Evolutionary conservation across 2,329 filamentous ascomycete genomes (phyloP).

Genomic region (Aureobasidium sp.): DNA sequence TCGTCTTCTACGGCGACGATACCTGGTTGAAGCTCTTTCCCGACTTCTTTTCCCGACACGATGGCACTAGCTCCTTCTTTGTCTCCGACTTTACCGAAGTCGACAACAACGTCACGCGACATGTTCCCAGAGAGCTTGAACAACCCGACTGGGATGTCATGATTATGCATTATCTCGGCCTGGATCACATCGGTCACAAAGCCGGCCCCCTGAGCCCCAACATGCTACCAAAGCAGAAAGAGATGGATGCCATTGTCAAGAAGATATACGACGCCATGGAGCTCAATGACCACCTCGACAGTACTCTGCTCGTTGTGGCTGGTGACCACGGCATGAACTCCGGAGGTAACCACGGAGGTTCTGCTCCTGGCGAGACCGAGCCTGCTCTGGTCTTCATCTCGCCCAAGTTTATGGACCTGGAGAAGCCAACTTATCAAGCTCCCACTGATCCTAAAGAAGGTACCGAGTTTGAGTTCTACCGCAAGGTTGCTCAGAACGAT

Average conservation of each 20-base stretch:
- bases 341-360: constrained; percentile 92
- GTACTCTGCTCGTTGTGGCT: constrained; percentile 76
- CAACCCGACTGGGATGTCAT: constrained; percentile 84
- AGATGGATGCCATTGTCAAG: constrained; percentile 83
- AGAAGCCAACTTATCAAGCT: constrained; percentile 28
- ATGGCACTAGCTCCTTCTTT: constrained; percentile 97
- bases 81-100: constrained; percentile 98
- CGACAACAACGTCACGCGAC: constrained; percentile 92
- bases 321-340: constrained; percentile 99
- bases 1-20: constrained; percentile 95
- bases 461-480: constrained; percentile 74
- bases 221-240: constrained; percentile 86
- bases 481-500: constrained; percentile 85
- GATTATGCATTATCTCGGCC: constrained; percentile 89
- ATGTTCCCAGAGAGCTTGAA: constrained; percentile 69
- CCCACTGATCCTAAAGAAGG: constrained; percentile 53
- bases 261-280: constrained; percentile 72
- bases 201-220: constrained; percentile 76
- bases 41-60: constrained; percentile 72
- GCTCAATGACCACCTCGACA: constrained; percentile 60
- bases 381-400: constrained; percentile 87
- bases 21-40: constrained; percentile 98
- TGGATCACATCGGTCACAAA: constrained; percentile 98
- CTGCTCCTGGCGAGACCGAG: constrained; percentile 87
- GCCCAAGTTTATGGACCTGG: constrained; percentile 63